These are phyloP conservation scores for Aspergillus hortae DNA, from an alignment of 2,329 filamentous ascomycete species.

Conservation along the genomic window DNA sequence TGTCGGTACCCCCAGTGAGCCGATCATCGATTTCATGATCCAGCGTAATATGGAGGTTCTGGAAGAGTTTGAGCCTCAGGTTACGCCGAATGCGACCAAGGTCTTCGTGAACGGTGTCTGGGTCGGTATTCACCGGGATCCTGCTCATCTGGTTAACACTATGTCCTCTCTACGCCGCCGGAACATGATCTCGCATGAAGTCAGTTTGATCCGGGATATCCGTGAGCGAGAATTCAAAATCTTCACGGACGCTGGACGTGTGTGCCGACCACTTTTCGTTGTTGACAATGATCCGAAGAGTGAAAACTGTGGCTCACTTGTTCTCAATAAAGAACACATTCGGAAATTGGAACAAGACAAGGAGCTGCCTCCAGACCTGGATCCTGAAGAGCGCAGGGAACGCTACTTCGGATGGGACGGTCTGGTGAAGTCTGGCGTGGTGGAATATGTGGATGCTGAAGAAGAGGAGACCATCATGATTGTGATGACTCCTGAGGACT, in stretches of 20 bases:
- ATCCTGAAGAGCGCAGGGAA: constrained; percentile 55
- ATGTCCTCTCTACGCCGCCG: constrained; percentile 75
- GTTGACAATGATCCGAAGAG: constrained; percentile 81
- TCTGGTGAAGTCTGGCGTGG: constrained; percentile 75
- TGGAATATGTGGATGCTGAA: constrained; percentile 96
- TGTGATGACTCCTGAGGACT: constrained; percentile 94
- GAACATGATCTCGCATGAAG: constrained; percentile 83
- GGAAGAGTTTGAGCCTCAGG: constrained; percentile 85
- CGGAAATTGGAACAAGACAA: constrained; percentile 70
- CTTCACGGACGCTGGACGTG: constrained; percentile 92
- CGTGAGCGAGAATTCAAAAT: constrained; percentile 98
- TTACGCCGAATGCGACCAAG: constrained; percentile 90
- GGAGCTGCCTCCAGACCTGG: constrained; percentile 58
- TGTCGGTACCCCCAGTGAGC: constrained; percentile 85
- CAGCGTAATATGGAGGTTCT: constrained; percentile 93
- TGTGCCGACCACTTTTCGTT: constrained; percentile 90
- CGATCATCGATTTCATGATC: constrained; percentile 93
- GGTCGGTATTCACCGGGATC: constrained; percentile 92
- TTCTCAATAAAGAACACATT: constrained; percentile 82
- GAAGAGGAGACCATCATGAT: constrained; percentile 99
- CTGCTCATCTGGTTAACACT: constrained; percentile 75
- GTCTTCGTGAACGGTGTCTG: constrained; percentile 97
- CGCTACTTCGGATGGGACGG: constrained; percentile 83
- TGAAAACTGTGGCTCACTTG: constrained; percentile 69
- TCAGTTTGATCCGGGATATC: constrained; percentile 93